Evolutionary conservation across 148 eudicot genomes (phyloP), one percentile per base, ranked within the genome.

Genomic region (Rhododendron griersonianum): DNA sequence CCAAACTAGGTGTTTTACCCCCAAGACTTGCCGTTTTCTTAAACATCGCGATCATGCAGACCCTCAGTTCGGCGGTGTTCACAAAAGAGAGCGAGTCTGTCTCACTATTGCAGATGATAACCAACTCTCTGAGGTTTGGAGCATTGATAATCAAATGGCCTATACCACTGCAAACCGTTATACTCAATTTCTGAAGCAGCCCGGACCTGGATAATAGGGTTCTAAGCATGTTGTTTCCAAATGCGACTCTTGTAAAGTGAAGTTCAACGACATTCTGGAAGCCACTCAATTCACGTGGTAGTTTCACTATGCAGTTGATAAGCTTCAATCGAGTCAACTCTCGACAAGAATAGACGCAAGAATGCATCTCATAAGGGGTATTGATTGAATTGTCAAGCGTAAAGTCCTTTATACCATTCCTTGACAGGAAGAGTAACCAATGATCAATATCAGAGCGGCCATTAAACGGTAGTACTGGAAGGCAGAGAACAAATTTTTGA

Each of bases 281-380:
- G 82, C 82, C 55, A 45, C 18, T 47, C 3, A 48, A 48, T 11
- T 25, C 55, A 5, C 16, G 67, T 51, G 83, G 83, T 81, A 41
- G 44, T 15, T 53, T 78, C 44, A 81, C 7, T 51, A 51, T 51
- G 35, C 39, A 51, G 23, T 81, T 81, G 41, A 7, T 10, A 25
- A 81, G 82, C 57, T 79, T 25, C 59, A 79, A 18, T 5, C 3
- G 82, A 45, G 59, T 79, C 59, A 79, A 79, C 55, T n/a, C 57
- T 11, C 59, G 82, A 79, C 82, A 79, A 53, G 83, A 81, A 30
- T 51, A 81, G 33, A 81, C 19, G 55, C n/a, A 81, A 5, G 67
- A 51, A 51, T 55, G 83, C n/a, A 81, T 16, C 11, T 51, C 3
- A 18, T 81, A 53, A 19, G 83, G 28, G 19, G 35, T 19, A 8